Conservation (phyloP, 2,329 filamentous ascomycete genomes). For the Mycocentrospora acerina region DNA sequence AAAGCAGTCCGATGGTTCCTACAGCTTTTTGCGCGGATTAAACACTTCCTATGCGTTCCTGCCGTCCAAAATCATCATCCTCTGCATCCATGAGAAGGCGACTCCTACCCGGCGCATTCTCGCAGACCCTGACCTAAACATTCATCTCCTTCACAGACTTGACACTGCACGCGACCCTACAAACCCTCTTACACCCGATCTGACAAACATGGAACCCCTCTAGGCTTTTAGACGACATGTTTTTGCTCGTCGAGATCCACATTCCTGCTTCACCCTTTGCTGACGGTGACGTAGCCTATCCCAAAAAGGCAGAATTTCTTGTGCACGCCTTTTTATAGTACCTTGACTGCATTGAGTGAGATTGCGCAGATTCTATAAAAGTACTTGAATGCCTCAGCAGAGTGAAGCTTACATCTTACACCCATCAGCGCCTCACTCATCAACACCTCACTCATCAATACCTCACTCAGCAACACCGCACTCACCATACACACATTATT, state of each 20-base stretch:
- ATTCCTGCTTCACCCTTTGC: slow-evolving; percentile 24
- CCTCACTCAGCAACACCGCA: no score
- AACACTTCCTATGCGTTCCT: no score
- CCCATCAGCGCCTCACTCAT: slow-evolving; percentile 6
- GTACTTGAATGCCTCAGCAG: slow-evolving; percentile 16
- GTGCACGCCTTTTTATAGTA: slow-evolving; percentile 11
- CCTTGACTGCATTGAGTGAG: slow-evolving; percentile 13
- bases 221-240: slow-evolving; percentile 4
- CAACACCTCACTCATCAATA: no score
- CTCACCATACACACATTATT: slow-evolving; percentile 8
- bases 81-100: no score
- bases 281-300: slow-evolving; percentile 14
- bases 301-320: no score
- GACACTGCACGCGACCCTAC: slow-evolving; percentile 17
- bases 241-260: slow-evolving; percentile 9
- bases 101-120: slow-evolving; percentile 13
- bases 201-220: slow-evolving; percentile 4
- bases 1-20: no score
- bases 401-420: slow-evolving; percentile 17
- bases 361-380: slow-evolving; percentile 30
- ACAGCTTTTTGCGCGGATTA: no score
- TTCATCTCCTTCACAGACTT: slow-evolving; percentile 11
- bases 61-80: no score
- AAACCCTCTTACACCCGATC: neutral
- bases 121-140: slow-evolving; percentile 9